Conservation (phyloP, 805 yeast species). For the Ogataea minuta region DNA sequence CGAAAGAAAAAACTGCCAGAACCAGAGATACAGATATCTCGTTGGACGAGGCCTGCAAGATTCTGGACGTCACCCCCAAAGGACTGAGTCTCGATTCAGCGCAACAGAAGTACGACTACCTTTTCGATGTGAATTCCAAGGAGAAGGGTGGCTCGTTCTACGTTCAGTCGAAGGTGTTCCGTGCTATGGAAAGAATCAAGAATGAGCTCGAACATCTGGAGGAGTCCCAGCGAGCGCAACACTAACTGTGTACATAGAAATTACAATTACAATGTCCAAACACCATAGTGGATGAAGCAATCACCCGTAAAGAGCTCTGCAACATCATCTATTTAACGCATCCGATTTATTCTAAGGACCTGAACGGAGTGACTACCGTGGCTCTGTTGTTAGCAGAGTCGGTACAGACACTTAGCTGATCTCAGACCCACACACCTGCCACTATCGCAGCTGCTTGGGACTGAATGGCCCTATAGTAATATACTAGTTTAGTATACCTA, state of each 20-base stretch:
- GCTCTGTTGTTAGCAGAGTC: constrained; percentile 73
- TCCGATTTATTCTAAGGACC: constrained; percentile 59
- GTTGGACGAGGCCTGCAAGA: constrained; percentile 87
- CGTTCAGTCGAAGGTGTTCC: constrained; percentile 85
- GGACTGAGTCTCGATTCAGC: constrained; percentile 56
- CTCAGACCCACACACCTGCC: constrained; percentile 15
- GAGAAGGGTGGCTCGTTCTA: constrained; percentile 97
- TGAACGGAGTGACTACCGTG: constrained; percentile 73
- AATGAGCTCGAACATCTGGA: constrained; percentile 67
- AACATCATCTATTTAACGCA: constrained; percentile 35
- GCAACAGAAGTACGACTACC: constrained; percentile 69
- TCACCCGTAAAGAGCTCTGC: constrained; percentile 11
- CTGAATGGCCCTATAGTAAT: constrained; percentile 45
- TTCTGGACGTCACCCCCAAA: constrained; percentile 70
- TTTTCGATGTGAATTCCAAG: constrained; percentile 85
- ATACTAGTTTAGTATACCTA: constrained; percentile 73
- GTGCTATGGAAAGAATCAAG: constrained; percentile 90
- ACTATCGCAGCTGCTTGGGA: constrained; percentile 12
- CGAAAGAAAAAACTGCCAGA: constrained; percentile 39
- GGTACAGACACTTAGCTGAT: constrained; percentile 62
- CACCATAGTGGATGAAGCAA: constrained; percentile 12
- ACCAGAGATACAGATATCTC: constrained; percentile 74
- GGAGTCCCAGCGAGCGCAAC: constrained; percentile 36
- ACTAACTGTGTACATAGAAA: constrained; percentile 30
- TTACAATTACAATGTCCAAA: constrained; percentile 24